phyloP scores from a whole-genome alignment of 2,329 filamentous ascomycete genomes.

The Ophiostoma perfectum region DNA sequence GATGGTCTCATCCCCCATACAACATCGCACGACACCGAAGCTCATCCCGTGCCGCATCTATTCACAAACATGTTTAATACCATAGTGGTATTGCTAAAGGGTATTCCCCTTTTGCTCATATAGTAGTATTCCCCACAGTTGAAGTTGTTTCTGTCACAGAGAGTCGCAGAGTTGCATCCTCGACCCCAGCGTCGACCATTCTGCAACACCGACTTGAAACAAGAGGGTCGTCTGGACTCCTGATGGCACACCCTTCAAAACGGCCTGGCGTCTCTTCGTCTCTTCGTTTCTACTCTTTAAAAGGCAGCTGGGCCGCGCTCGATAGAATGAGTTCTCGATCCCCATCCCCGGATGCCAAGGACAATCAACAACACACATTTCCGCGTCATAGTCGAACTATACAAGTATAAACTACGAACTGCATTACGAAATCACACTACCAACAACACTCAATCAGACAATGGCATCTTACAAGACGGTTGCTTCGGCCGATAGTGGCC shows the following conservation, averaged over 20 bases:
- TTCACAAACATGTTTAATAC: background rate
- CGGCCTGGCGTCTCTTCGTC: no score
- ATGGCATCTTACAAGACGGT: constrained; percentile 20
- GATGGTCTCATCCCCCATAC: no score
- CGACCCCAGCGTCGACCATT: background rate
- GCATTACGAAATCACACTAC: background rate
- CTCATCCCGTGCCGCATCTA: background rate
- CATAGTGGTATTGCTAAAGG: background rate
- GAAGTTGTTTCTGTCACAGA: constrained; percentile 4
- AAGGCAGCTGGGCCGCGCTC: background rate
- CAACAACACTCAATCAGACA: background rate
- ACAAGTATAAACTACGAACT: background rate
- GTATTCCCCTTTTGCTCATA: background rate
- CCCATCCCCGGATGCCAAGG: background rate
- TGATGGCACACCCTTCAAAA: background rate
- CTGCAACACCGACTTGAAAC: constrained; percentile 15
- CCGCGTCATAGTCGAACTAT: background rate
- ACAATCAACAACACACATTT: background rate
- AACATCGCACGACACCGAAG: background rate
- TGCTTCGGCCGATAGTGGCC: constrained; percentile 13
- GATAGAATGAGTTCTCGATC: background rate
- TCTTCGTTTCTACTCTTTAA: background rate
- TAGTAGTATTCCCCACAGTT: constrained; percentile 4
- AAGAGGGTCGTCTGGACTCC: constrained; percentile 1
- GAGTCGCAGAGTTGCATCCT: constrained; percentile 8